Evolutionary conservation across 78 protist genomes (phyloP), one percentile per base, ranked within the genome.

Genomic region (Tieghemostelium lacteum): DNA sequence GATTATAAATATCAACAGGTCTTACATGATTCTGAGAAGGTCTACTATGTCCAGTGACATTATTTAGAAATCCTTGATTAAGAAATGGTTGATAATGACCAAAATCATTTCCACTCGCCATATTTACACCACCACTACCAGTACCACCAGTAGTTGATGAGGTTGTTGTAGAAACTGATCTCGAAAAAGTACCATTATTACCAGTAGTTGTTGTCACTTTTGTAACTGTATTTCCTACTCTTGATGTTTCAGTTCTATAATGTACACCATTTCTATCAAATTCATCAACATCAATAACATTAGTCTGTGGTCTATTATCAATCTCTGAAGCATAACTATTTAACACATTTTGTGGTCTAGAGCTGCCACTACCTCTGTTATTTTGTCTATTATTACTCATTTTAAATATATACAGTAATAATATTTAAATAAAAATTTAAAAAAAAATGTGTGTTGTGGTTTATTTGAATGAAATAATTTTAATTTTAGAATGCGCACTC

Each of bases 1-100:
- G 45, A 50, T 5, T 50, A 36, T 29, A 39, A 39, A 71, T 50
- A 71, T 36, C 29, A 63, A 71, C 77, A 39, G 28, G 52, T 14
- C 6, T 45, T 45, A 14, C 52, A 6, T 14, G 52, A 45, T 45
- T 14, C 52, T 45, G 10, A 45, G 52, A 6, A 10, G 52, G 52
- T 45, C 10, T 45, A 45, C 52, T 14, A 10, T 14, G 52, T 6
- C 52, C n/a, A 45, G 52, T 6, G 10, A 10, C n/a, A 45, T 14
- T 6, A 45, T 14, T 6, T 45, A 45, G 52, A 45, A 45, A 10
- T 45, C 6, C n/a, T 45, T 6, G 6, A 45, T 45, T 14, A 6
- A 45, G 52, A 45, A 45, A 10, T 45, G n/a, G 52, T 45, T 14
- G 52, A 14, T 14, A 10, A 14, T 45, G 6, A 10, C 10, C 10